Evolutionary conservation across 2,329 filamentous ascomycete genomes (phyloP).

Genomic region (Talaromyces sp.): DNA sequence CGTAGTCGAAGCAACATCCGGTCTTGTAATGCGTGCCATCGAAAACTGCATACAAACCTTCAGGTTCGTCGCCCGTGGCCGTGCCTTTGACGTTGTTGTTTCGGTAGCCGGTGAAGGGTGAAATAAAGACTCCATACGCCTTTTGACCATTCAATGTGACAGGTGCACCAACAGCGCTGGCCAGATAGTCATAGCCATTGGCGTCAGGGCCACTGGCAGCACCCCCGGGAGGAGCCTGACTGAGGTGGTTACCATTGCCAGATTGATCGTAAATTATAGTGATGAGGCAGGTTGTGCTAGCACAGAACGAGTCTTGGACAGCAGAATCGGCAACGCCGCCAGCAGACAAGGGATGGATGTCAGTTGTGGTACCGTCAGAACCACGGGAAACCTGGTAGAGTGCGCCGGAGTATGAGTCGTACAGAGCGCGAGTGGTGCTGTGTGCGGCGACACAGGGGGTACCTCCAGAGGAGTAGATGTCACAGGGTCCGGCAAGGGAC

Average conservation of each 20-base stretch:
- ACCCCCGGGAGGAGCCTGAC: conserved; percentile 9
- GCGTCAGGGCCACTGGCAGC: conserved; percentile 4
- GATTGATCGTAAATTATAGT: conserved; percentile 12
- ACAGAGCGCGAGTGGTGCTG: conserved; percentile 12
- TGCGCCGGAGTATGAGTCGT: conserved; percentile 8
- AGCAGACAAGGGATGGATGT: conserved; percentile 5
- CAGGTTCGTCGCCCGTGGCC: conserved; percentile 7
- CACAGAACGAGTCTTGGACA: conserved; percentile 11
- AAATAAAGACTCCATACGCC: conserved; percentile 12
- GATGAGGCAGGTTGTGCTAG: conserved; percentile 8
- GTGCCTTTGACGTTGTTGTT: background rate
- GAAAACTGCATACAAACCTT: conserved; percentile 12
- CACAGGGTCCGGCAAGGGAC: conserved; percentile 11
- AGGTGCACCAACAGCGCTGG: conserved; percentile 7
- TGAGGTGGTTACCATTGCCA: conserved; percentile 8
- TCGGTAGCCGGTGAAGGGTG: conserved; percentile 10
- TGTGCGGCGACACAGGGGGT: conserved; percentile 13
- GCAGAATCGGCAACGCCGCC: conserved; percentile 7
- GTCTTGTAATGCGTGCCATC: conserved; percentile 13
- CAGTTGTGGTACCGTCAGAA: conserved; percentile 5
- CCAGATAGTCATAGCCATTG: conserved; percentile 12
- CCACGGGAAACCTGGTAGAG: conserved; percentile 11
- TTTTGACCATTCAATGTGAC: conserved; percentile 10
- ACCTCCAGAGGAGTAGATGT: conserved; percentile 10
- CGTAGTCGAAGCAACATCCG: conserved; percentile 10